phyloP scores from a whole-genome alignment of 2,329 filamentous ascomycete genomes.

The Neurospora sp. region DNA sequence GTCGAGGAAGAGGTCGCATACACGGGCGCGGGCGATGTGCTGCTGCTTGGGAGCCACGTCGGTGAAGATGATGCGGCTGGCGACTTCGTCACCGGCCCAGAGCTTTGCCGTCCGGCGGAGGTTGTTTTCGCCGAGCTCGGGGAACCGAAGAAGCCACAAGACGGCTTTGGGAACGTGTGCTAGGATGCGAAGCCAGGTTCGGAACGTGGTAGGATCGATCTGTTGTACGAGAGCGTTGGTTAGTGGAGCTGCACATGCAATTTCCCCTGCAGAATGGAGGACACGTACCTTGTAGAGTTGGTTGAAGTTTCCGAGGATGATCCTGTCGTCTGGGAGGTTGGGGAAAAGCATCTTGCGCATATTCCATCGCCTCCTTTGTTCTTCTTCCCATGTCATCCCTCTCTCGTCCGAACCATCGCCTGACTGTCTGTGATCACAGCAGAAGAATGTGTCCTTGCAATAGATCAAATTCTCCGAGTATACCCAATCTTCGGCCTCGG shows the following conservation, averaged over 20 bases:
- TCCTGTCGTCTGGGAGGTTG: constrained; percentile 64
- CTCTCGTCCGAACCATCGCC: constrained; percentile 58
- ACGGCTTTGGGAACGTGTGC: constrained; percentile 76
- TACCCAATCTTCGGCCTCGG: constrained; percentile 71
- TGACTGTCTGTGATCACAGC: constrained; percentile 91
- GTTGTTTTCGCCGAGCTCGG: constrained; percentile 82
- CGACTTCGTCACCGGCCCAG: constrained; percentile 82
- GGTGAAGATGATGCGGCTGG: constrained; percentile 75
- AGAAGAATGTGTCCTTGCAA: constrained; percentile 92
- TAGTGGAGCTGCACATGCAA: not conserved
- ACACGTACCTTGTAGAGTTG: constrained; percentile 85
- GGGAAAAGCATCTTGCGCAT: constrained; percentile 95
- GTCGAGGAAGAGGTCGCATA: constrained; percentile 92
- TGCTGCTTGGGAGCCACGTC: constrained; percentile 92
- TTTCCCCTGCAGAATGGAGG: not conserved
- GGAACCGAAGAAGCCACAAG: constrained; percentile 94
- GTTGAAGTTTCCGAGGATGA: constrained; percentile 97
- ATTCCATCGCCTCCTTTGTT: constrained; percentile 72
- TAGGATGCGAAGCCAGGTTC: constrained; percentile 89
- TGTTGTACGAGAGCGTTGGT: constrained; percentile 25
- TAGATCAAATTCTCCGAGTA: constrained; percentile 97
- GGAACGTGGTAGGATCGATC: constrained; percentile 96
- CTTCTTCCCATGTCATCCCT: constrained; percentile 68
- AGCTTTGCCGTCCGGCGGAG: constrained; percentile 66
- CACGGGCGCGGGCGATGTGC: constrained; percentile 83